A percentile compares a stretch with the other conserved stretches of the same genome.
Conservation (phyloP, 163 green algal species). For the Picocystis sp. region DNA sequence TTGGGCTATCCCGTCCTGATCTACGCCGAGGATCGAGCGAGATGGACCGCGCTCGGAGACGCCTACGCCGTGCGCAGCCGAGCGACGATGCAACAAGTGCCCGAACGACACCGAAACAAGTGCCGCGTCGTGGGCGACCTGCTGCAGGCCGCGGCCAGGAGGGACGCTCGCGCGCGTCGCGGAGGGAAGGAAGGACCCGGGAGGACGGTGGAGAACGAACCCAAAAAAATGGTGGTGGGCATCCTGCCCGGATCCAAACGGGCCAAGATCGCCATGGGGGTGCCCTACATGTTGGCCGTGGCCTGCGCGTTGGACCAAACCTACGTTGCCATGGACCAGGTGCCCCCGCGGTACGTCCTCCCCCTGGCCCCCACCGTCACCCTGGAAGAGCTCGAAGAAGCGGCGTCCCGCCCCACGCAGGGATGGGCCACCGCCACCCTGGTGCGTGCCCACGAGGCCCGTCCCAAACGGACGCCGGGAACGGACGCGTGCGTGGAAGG, state of each 20-base stretch:
- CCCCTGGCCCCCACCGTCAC: conserved; percentile 17
- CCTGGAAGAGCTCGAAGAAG: conserved; percentile 5
- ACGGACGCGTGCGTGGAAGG: neutral
- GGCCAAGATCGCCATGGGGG: conserved; percentile 7
- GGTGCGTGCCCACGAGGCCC: no score
- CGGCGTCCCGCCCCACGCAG: no score
- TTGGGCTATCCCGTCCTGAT: conserved; percentile 12
- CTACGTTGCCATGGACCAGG: no score
- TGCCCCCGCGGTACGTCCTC: conserved; percentile 11
- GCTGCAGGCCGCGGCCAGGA: conserved; percentile 12
- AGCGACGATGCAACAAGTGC: conserved; percentile 8
- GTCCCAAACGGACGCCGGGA: conserved; percentile 2
- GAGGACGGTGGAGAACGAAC: conserved; percentile 3
- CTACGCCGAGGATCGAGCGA: conserved; percentile 18
- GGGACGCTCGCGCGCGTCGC: conserved; percentile 8
- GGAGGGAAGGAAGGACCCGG: conserved; percentile 11
- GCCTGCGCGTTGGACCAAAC: neutral
- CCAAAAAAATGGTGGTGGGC: neutral
- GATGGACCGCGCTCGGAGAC: conserved; percentile 11
- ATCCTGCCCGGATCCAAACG: conserved; percentile 7
- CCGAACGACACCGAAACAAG: neutral
- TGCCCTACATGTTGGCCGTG: conserved; percentile 2
- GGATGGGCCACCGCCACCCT: no score
- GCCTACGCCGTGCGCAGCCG: conserved; percentile 10
- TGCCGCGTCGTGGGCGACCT: conserved; percentile 17